A percentile compares a stretch with the other conserved stretches of the same genome.
Evolutionary conservation across 2,329 filamentous ascomycete species (phyloP).

Genomic region (Triangularia setosa): DNA sequence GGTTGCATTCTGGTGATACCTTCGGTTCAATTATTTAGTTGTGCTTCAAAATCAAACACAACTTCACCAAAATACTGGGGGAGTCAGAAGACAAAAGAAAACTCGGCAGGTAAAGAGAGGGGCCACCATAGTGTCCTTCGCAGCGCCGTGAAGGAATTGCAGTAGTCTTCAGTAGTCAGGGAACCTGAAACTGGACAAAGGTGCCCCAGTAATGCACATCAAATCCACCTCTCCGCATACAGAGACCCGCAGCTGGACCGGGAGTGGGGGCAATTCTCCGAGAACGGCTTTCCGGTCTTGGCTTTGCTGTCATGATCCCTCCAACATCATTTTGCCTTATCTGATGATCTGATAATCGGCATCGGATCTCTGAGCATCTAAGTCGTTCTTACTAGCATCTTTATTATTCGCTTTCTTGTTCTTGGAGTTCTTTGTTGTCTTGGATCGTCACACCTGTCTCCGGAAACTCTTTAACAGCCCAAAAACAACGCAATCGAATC

Average conservation of each 20-base stretch:
- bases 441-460: not conserved
- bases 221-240: conserved; percentile 4
- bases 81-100: no score
- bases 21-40: no score
- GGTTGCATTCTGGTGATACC: not conserved
- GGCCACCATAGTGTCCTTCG: not conserved
- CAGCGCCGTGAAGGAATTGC: not conserved
- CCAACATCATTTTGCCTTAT: not conserved
- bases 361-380: not conserved
- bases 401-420: not conserved
- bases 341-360: not conserved
- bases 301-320: not conserved
- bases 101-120: no score
- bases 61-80: no score
- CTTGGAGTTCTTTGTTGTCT: not conserved
- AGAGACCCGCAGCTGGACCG: not conserved
- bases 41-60: no score
- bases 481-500: not conserved
- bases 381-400: not conserved
- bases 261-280: not conserved
- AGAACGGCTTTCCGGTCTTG: conserved; percentile 3
- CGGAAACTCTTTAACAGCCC: no score
- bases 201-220: not conserved
- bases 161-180: not conserved
- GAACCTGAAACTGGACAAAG: not conserved